Evolutionary conservation across 2,329 filamentous ascomycete species (phyloP), one percentile per base, ranked within the genome.

Genomic region (Graphiopsis chlorocephala): DNA sequence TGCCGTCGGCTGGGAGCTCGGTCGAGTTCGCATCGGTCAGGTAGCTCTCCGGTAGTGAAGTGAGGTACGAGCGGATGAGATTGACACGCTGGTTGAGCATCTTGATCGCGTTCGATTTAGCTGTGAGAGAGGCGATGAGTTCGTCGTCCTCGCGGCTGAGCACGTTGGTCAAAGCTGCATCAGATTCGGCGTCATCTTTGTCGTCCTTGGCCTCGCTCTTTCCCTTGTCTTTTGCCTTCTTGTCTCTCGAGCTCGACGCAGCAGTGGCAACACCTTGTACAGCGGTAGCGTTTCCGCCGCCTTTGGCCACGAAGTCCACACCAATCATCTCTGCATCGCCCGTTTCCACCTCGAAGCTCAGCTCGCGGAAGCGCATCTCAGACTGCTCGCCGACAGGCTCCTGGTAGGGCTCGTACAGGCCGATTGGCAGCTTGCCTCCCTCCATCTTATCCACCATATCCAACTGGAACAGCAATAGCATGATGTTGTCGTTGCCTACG

Each of bases 321-420:
- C 91, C 91, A 69, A 99, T 98, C 93, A 97, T 97, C 78, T 99
- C 95, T 1, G 93, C 93, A 77, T 98, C 93, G 11, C 92, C 92
- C 0, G 93, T 97, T 79, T 98, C 95, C 1, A 98, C 88, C 0
- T 90, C 90, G 77, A 95, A 98, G 1, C 90, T 87, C 11, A 98
- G 79, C 74, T 96, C 90, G 66, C 89, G 86, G 78, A 98, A 98
- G 72, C 86, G 90, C 66, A 95, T 83, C 59, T 84, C 86, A 45
- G 82, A 83, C 64, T 86, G 82, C 14, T 82, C 80, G 67, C 85
- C 87, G n/a, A 85, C 86, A 15, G 20, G 60, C 73, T 96, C 92
- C 69, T 88, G 87, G 88, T 76, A 70, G 1, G 72, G 92, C 77
- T 99, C 95, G 80, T 96, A 99, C 60, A 99, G 87, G 1, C 92